Conservation (phyloP, 202 grass and related monocot genomes). For the Bolboschoenoplectus hybrid region DNA sequence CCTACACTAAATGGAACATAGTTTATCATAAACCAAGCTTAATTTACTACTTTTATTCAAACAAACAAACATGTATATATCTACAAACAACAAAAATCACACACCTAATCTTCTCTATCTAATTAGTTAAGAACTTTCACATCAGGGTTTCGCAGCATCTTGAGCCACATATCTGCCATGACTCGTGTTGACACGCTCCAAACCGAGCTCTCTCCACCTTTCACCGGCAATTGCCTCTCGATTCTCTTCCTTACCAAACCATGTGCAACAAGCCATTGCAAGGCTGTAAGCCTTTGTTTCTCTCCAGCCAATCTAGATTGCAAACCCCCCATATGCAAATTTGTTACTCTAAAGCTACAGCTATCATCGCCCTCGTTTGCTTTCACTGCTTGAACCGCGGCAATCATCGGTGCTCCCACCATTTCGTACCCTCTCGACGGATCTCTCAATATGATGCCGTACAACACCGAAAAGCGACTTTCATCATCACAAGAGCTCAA, state of each 20-base stretch:
- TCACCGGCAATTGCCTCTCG: constrained; percentile 38
- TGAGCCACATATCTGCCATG: constrained; percentile 88
- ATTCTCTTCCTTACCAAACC: constrained; percentile 53
- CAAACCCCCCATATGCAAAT: constrained; percentile 77
- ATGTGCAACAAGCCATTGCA: constrained; percentile 75
- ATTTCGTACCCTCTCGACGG: constrained; percentile 70
- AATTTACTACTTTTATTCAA: constrained; percentile 12
- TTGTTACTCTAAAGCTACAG: constrained; percentile 67
- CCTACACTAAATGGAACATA: background rate
- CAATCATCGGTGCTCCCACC: constrained; percentile 81
- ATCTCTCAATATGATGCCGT: constrained; percentile 65
- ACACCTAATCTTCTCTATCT: constrained; percentile 24
- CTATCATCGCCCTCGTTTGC: constrained; percentile 33
- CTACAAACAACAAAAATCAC: background rate
- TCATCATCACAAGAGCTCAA: constrained; percentile 30
- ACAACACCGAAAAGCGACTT: constrained; percentile 49
- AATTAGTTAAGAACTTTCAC: constrained; percentile 46
- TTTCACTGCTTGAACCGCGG: constrained; percentile 59
- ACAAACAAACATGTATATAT: background rate
- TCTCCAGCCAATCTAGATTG: constrained; percentile 66
- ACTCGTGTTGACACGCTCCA: constrained; percentile 87
- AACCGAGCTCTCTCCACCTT: constrained; percentile 46
- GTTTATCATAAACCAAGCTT: constrained; percentile 3
- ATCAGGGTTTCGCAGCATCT: constrained; percentile 79
- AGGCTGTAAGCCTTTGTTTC: constrained; percentile 72